Evolutionary conservation across 1,139 yeast species (phyloP).

Genomic region (Suhomyces choctaworum): DNA sequence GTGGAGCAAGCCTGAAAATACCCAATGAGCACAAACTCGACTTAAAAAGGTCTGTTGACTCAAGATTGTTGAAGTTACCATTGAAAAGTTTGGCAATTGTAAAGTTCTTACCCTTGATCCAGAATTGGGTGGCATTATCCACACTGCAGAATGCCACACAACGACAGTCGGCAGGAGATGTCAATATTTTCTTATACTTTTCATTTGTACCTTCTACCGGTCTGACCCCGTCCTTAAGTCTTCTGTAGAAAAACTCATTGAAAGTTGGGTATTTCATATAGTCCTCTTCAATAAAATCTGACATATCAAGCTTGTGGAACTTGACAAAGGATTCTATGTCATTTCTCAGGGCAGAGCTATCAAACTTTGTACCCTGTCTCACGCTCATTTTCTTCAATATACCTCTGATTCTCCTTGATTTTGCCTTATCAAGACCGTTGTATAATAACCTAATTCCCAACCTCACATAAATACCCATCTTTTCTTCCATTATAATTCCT

Average conservation of each 20-base stretch:
- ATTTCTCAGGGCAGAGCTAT: conserved; percentile 59
- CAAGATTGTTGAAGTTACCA: conserved; percentile 53
- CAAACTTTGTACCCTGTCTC: conserved; percentile 85
- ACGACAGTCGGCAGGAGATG: conserved; percentile 89
- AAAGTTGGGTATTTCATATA: conserved; percentile 61
- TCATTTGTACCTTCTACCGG: conserved; percentile 56
- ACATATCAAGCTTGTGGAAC: conserved; percentile 74
- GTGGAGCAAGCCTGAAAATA: conserved; percentile 90
- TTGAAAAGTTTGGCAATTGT: conserved; percentile 65
- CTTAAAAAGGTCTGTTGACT: conserved; percentile 39
- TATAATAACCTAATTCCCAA: conserved; percentile 83
- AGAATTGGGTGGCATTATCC: conserved; percentile 65
- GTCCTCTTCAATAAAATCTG: conserved; percentile 60
- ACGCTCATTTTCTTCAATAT: conserved; percentile 65
- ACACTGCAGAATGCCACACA: conserved; percentile 69
- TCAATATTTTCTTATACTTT: conserved; percentile 48
- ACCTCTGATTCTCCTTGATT: conserved; percentile 54
- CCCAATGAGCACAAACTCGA: conserved; percentile 60
- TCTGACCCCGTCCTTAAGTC: conserved; percentile 70
- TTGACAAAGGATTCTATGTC: conserved; percentile 77
- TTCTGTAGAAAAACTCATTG: conserved; percentile 86
- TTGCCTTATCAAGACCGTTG: conserved; percentile 64
- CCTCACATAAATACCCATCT: conserved; percentile 86
- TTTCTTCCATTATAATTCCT: conserved; percentile 86
- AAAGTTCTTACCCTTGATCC: conserved; percentile 90